Evolutionary conservation across 345 rosid genomes (phyloP), one percentile per base, ranked within the genome.

Genomic region (Eucalyptus paniculata): DNA sequence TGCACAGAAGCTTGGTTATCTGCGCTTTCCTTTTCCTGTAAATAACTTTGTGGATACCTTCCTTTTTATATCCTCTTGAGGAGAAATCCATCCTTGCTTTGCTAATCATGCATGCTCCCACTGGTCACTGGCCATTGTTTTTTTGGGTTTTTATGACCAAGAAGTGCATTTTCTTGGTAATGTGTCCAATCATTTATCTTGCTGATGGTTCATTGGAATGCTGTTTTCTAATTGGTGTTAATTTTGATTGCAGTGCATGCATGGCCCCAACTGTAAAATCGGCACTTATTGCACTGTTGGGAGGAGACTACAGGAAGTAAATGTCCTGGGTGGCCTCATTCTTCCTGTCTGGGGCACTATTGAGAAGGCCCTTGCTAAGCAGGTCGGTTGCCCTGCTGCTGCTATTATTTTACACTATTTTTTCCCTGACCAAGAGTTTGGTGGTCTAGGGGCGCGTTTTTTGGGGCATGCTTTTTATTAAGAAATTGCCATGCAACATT

Each of bases 311-410:
- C 99, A 98, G 86, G 99, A 97, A 96, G 98, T 98, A 42, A 96
- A 96, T 88, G 96, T 98, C 91, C 94, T 98, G 91, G 99, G 99
- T 87, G 99, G 99, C 87, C 96, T 98, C 88, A 97, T 96, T 95
- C 96, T 98, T 93, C 98, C 99, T 56, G 95, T 98, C 53, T 98
- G 99, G 99, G 99, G 99, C 87, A 95, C 99, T 21, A 95, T 98
- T 44, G 99, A 96, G 94, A 96, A 95, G 93, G 99, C 99, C 90
- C 97, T 98, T 83, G 94, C 98, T 88, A 97, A 97, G 94, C 99
- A 97, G 96, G 99, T 96, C 89, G 89, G 56, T 89, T 81, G 21
- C 40, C 54, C 13, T 32, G 56, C 32, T 87, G 40, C 58, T 45
- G 19, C 56, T 26, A 12, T 16, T 88, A 14, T 23, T 67, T 62